Percentiles rank a stretch among this genome's conserved stretches.
phyloP scores from a whole-genome alignment of 1,139 yeast genomes.

The Meyerozyma elateridarum region DNA sequence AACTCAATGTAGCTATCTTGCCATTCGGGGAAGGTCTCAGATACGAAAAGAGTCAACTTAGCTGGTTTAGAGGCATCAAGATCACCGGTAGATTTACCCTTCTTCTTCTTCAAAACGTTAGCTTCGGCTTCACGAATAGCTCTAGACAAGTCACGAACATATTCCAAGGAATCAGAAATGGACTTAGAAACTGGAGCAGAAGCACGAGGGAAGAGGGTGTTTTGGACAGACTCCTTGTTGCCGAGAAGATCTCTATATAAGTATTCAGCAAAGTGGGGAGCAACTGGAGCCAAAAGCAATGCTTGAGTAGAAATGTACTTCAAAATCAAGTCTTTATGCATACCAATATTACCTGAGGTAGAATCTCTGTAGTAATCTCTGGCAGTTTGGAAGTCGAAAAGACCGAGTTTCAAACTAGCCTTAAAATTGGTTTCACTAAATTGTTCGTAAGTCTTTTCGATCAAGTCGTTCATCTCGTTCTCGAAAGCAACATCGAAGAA shows the following conservation, averaged over 20 bases:
- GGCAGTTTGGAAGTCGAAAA: constrained; percentile 90
- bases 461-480: constrained; percentile 84
- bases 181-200: constrained; percentile 59
- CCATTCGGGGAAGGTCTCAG: constrained; percentile 93
- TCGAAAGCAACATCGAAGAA: constrained; percentile 89
- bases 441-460: constrained; percentile 66
- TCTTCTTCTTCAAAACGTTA: constrained; percentile 82
- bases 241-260: constrained; percentile 79
- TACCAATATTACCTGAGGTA: constrained; percentile 50
- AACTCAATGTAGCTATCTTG: constrained; percentile 83
- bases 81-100: constrained; percentile 71
- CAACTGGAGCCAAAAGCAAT: constrained; percentile 81
- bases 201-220: constrained; percentile 74
- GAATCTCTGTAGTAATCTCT: constrained; percentile 95
- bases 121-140: constrained; percentile 92
- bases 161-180: constrained; percentile 63
- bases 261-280: constrained; percentile 94
- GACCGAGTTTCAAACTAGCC: constrained; percentile 82
- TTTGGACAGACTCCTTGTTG: constrained; percentile 57
- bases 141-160: constrained; percentile 74
- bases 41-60: constrained; percentile 64
- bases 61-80: constrained; percentile 72
- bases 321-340: constrained; percentile 80
- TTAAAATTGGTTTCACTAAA: constrained; percentile 77
- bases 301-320: constrained; percentile 85